Conservation (phyloP, 1,139 yeast genomes). For the Kodamaea sp. region DNA sequence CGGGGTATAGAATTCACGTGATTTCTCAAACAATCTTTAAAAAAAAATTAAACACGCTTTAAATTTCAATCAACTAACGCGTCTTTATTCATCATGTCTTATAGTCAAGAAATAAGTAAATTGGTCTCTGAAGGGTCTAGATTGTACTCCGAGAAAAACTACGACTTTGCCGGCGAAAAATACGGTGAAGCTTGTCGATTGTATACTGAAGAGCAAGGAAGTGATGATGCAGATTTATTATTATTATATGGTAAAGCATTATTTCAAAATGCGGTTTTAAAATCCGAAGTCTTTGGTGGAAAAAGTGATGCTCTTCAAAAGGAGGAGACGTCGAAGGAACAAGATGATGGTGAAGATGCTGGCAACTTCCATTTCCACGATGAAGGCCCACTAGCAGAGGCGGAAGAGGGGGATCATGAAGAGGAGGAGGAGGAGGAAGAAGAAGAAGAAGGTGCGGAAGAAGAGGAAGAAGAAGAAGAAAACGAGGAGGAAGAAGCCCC, state of each 20-base stretch:
- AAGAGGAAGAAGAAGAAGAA: constrained; percentile 26
- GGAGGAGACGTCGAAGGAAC: constrained; percentile 18
- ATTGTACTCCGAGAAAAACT: constrained; percentile 59
- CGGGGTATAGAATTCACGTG: no score
- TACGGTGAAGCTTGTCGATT: constrained; percentile 74
- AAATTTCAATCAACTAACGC: no score
- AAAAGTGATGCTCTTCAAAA: constrained; percentile 25
- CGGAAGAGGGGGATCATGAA: constrained; percentile 32
- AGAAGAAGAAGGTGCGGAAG: constrained; percentile 18
- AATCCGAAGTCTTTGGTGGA: constrained; percentile 78
- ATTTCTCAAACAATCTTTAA: no score
- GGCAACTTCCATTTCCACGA: constrained; percentile 54
- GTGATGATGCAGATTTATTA: constrained; percentile 68
- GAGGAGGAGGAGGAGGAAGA: constrained; percentile 18
- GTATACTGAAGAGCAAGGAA: constrained; percentile 46
- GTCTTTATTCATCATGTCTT: constrained; percentile 14
- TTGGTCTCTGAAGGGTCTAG: constrained; percentile 58
- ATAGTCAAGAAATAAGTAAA: constrained; percentile 35
- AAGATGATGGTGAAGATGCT: constrained; percentile 20
- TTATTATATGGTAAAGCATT: constrained; percentile 77
- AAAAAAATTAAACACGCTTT: no score
- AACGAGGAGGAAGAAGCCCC: constrained; percentile 10
- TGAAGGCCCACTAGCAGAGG: constrained; percentile 48
- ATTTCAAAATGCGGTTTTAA: constrained; percentile 71
- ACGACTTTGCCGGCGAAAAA: constrained; percentile 63